Base-by-base conservation (phyloP, 768 basidiomycete genomes). In the Gautieria morchelliformis region DNA sequence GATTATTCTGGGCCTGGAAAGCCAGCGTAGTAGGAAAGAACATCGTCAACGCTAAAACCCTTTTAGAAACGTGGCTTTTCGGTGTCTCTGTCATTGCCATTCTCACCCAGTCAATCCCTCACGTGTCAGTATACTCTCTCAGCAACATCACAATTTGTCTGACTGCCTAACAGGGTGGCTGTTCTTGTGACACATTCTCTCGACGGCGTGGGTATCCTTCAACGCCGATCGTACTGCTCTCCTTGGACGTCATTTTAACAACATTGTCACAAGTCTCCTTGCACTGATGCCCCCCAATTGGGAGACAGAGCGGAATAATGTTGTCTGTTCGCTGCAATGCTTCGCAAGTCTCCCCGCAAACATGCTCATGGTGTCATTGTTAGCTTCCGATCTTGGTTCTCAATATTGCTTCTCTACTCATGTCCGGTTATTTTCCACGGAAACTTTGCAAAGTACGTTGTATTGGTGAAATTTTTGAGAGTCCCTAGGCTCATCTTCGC, bases 1-100 rank as follows among this genome's bases (percentile, higher is more conserved):
- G 96, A 55, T 93, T 91, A 33, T 99, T 91, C 74, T 99, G 96
- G 96, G 95, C 96, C 32, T 99, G 96, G 96, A 99, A 99, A 70
- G 96, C 96, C 8, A 95, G 93, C 68, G 96, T 96, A 11, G 99
- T 98, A 64, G 96, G 96, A 41, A 99, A 99, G 76, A 98, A 98
- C 72, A 97, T 98, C 93, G 84, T 93, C 47, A 99, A 99, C 65
- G 96, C 94, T 37, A 99, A 99, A 74, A 99, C 96, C n/a, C n/a
- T n/a, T n/a, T n/a, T n/a, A n/a, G n/a, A 79, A 46, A 57, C 73
- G 32, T 83, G 79, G 78, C 64, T 79, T 33, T 68, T 81, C 37
- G 65, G 72, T 3, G 60, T 80, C 44, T 73, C 75, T 9, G 46
- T 78, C 27, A 64, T 75, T 27, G 76, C 80, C 40, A 68, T 82